These are phyloP conservation scores for Candida taoyuanica DNA, from an alignment of 805 yeast species.

Conservation along the genomic window DNA sequence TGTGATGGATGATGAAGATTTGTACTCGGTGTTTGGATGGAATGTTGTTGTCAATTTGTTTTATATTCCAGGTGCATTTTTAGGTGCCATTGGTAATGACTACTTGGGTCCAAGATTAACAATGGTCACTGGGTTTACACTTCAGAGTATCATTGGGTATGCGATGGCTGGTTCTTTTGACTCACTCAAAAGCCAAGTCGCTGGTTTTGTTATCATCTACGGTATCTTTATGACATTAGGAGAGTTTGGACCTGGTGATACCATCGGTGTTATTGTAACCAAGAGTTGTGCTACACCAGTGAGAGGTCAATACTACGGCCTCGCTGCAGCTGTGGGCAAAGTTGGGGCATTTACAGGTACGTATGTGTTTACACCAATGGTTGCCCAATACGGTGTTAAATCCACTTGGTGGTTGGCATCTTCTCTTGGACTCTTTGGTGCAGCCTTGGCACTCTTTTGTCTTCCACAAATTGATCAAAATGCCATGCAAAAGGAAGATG, in stretches of 20 bases:
- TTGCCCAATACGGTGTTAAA: conserved; percentile 59
- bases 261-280: conserved; percentile 81
- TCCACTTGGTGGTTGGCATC: conserved; percentile 84
- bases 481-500: conserved; percentile 76
- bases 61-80: conserved; percentile 84
- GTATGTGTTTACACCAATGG: conserved; percentile 80
- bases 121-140: conserved; percentile 56
- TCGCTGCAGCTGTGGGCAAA: conserved; percentile 90
- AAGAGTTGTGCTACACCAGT: conserved; percentile 83
- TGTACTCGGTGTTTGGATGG: conserved; percentile 86
- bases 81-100: conserved; percentile 85
- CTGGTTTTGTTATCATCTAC: conserved; percentile 76
- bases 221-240: conserved; percentile 87
- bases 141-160: conserved; percentile 78
- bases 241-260: conserved; percentile 94
- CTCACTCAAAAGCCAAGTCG: conserved; percentile 55
- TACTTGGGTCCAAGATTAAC: conserved; percentile 89
- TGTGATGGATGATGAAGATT: conserved; percentile 53
- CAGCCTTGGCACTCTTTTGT: conserved; percentile 59
- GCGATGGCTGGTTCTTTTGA: conserved; percentile 73
- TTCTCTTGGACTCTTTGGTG: conserved; percentile 69
- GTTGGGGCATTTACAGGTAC: conserved; percentile 92
- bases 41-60: conserved; percentile 82
- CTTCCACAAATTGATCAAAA: conserved; percentile 82
- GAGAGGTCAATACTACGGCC: conserved; percentile 87